Conservation (phyloP, 331 rosid species). For the Pyrus hybrid region DNA sequence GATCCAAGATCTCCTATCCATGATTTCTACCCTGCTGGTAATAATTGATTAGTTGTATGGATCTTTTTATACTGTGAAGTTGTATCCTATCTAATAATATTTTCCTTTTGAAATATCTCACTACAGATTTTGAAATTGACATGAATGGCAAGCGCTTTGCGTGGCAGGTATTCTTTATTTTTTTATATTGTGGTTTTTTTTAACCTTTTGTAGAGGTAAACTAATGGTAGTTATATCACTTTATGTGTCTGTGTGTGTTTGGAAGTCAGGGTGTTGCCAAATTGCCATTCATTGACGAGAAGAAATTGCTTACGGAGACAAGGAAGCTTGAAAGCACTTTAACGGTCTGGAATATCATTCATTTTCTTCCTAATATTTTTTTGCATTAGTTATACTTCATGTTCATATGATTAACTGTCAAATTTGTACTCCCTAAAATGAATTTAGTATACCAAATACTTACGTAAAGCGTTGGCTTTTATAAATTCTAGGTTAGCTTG, state of each 20-base stretch:
- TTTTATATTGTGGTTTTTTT: neutral
- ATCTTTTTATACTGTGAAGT: constrained; percentile 1
- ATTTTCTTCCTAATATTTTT: neutral
- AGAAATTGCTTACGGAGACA: constrained; percentile 61
- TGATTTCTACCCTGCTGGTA: constrained; percentile 85
- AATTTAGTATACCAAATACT: neutral
- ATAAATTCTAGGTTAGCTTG: neutral
- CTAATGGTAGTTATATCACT: constrained; percentile 4
- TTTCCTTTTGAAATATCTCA: constrained; percentile 9
- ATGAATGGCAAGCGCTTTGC: constrained; percentile 97
- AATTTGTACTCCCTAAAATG: neutral
- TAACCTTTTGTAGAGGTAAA: constrained; percentile 1
- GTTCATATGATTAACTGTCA: neutral
- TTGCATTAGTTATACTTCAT: neutral
- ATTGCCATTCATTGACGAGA: constrained; percentile 94
- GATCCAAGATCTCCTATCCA: constrained; percentile 73
- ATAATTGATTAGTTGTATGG: constrained; percentile 10
- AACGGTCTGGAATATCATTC: constrained; percentile 48
- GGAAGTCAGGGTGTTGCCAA: constrained; percentile 82
- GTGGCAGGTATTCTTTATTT: constrained; percentile 70
- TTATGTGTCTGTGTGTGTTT: constrained; percentile 6
- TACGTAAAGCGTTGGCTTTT: neutral
- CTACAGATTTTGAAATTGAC: constrained; percentile 87
- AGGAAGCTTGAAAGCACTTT: constrained; percentile 77
- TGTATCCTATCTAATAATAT: neutral